Evolutionary conservation across 2,329 filamentous ascomycete genomes (phyloP).

Genomic region (Coccinonectria pachysandricola): DNA sequence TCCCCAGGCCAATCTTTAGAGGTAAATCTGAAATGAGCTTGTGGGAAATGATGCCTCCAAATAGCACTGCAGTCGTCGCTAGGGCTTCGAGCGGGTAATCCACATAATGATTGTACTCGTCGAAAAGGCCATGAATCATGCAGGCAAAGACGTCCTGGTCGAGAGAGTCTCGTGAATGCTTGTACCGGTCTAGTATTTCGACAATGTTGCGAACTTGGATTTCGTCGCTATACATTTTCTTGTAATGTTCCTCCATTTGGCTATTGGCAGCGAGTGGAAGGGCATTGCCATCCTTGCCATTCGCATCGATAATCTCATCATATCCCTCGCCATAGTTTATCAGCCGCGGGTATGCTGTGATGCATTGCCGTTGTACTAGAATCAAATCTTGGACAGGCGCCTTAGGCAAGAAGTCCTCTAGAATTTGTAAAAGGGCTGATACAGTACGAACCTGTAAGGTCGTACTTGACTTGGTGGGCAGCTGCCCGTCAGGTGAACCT

Average conservation of each 20-base stretch:
- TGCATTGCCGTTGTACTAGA: slow-evolving; percentile 72
- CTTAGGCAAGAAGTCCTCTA: slow-evolving; percentile 59
- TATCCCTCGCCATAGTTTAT: slow-evolving; percentile 95
- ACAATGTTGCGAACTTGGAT: slow-evolving; percentile 80
- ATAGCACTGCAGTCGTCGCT: slow-evolving; percentile 90
- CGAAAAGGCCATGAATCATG: slow-evolving; percentile 96
- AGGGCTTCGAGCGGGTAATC: slow-evolving; percentile 95
- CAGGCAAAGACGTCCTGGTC: slow-evolving; percentile 95
- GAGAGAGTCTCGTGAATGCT: slow-evolving; percentile 69
- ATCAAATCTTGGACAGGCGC: slow-evolving; percentile 59
- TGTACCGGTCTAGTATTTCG: slow-evolving; percentile 73
- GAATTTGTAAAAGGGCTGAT: slow-evolving; percentile 64
- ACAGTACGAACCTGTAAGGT: slow-evolving; percentile 80
- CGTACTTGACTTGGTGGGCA: slow-evolving; percentile 50
- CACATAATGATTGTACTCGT: slow-evolving; percentile 91
- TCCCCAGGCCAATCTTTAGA: slow-evolving; percentile 85
- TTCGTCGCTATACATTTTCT: slow-evolving; percentile 93
- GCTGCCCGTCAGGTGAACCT: slow-evolving; percentile 46
- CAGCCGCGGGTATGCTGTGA: slow-evolving; percentile 83
- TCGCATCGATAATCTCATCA: slow-evolving; percentile 82
- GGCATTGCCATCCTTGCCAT: slow-evolving; percentile 70
- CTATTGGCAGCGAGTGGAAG: slow-evolving; percentile 70
- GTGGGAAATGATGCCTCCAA: slow-evolving; percentile 92
- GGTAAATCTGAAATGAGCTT: slow-evolving; percentile 84
- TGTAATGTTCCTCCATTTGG: slow-evolving; percentile 96